Percentiles rank a stretch among this genome's conserved stretches.
Conservation (phyloP, 2,329 filamentous ascomycete genomes). For the Fusarium torulosum region DNA sequence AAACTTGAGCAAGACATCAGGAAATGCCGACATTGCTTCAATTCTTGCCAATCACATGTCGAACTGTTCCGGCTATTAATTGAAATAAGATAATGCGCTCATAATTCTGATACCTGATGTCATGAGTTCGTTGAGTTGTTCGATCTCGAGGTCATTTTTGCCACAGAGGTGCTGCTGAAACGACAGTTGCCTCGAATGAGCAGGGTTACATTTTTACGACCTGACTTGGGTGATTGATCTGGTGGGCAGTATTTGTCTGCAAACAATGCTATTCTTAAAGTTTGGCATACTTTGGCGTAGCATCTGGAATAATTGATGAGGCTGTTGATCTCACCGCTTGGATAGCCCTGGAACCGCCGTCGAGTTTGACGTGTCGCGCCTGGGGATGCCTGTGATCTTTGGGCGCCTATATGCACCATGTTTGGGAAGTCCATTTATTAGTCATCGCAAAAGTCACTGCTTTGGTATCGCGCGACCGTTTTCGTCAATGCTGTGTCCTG, state of each 20-base stretch:
- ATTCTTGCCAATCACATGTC: background rate
- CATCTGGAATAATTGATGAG: background rate
- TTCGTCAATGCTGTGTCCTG: background rate
- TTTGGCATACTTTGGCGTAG: background rate
- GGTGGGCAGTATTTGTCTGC: background rate
- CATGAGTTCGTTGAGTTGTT: background rate
- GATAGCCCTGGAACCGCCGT: background rate
- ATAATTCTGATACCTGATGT: background rate
- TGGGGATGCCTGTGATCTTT: background rate
- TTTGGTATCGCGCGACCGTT: background rate
- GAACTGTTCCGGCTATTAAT: background rate
- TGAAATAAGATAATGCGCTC: background rate
- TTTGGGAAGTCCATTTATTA: background rate
- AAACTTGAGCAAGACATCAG: background rate
- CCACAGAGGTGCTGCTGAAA: constrained; percentile 7
- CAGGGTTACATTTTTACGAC: background rate
- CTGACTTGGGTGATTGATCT: background rate
- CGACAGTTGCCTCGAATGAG: constrained; percentile 6
- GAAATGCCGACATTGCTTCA: background rate
- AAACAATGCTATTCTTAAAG: background rate
- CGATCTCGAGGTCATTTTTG: background rate
- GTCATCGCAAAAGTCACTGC: constrained; percentile 8
- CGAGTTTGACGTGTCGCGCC: background rate
- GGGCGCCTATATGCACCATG: background rate
- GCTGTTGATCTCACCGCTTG: background rate